Conservation (phyloP, 2,329 filamentous ascomycete genomes). For the Hypoxylon sp. region DNA sequence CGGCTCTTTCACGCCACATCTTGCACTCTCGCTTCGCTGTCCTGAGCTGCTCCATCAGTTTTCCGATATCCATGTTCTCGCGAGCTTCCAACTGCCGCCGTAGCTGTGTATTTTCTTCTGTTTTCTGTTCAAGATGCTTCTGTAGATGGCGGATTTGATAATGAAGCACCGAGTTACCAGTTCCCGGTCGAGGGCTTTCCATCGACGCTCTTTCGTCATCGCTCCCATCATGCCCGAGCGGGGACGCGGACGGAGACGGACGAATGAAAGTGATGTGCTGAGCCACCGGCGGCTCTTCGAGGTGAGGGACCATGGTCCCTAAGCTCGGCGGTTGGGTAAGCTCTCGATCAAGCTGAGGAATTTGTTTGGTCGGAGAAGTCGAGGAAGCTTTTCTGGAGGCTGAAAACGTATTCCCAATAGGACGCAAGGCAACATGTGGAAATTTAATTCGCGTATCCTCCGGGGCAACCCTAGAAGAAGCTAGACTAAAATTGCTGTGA, state of each 20-base stretch:
- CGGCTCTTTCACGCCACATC: slow-evolving; percentile 69
- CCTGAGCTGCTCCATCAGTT: slow-evolving; percentile 65
- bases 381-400: slow-evolving; percentile 44
- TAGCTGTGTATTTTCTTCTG: slow-evolving; percentile 63
- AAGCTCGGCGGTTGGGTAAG: slow-evolving; percentile 52
- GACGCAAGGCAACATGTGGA: slow-evolving; percentile 37
- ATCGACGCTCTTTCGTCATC: slow-evolving; percentile 6
- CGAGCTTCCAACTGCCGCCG: slow-evolving; percentile 63
- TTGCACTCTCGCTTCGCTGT: slow-evolving; percentile 59
- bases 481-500: slow-evolving; percentile 12
- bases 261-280: slow-evolving; percentile 57
- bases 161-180: slow-evolving; percentile 59
- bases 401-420: slow-evolving; percentile 35
- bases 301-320: slow-evolving; percentile 58
- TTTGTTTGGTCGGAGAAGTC: slow-evolving; percentile 19
- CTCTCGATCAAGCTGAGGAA: slow-evolving; percentile 40
- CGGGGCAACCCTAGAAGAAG: neutral
- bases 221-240: slow-evolving; percentile 18
- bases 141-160: slow-evolving; percentile 66
- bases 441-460: slow-evolving; percentile 35
- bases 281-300: slow-evolving; percentile 58
- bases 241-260: slow-evolving; percentile 50
- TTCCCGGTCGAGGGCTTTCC: slow-evolving; percentile 41
- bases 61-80: slow-evolving; percentile 61
- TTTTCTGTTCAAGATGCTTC: slow-evolving; percentile 61